Base-by-base conservation (phyloP, 179 eudicot genomes). In the Patellifolia procumbens region DNA sequence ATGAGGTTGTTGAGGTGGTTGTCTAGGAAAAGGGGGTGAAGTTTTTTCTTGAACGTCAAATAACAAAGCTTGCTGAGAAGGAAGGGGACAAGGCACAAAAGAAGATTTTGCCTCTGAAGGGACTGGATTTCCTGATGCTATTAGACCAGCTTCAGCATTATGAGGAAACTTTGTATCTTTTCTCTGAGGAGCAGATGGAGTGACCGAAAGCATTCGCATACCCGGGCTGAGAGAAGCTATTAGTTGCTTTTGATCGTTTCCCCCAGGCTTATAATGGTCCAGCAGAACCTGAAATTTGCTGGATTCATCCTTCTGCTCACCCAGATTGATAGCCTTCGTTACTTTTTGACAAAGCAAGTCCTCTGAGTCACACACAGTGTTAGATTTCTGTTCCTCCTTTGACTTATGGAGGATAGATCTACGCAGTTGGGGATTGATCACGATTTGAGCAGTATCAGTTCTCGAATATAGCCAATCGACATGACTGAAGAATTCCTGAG, bases 391-490 rank as follows among this genome's bases (percentile, higher is more conserved):
- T 53, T 81, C 84, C 29, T 76, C 85, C 46, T 48, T 81, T 56
- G 71, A 70, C 49, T 70, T 80, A 16, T 76, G 77, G 37, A 65
- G 78, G 72, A 49, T 79, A 82, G 72, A 58, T 20, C 66, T 75
- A n/a, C 70, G 72, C 80, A 77, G 37, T 34, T 51, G 74, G 7
- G 59, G 34, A 60, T 91, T 86, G 45, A 89, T 85, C 74, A 85
- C 85, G 78, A 77, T 80, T 65, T 81, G 81, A 58, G 90, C 88
- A 73, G 86, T 84, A 85, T 88, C 94, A 67, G 82, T 79, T 59
- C 86, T 90, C 20, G 91, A 90, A 74, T 68, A 84, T 75, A 86
- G 73, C 98, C 98, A 93, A 81, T 93, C 98, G 73, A 88, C 93
- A 67, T 79, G 88, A 79, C 85, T 90, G 72, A 93, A 93, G 66